Evolutionary conservation across 768 basidiomycete genomes (phyloP).

Genomic region (Inosperma sp.): DNA sequence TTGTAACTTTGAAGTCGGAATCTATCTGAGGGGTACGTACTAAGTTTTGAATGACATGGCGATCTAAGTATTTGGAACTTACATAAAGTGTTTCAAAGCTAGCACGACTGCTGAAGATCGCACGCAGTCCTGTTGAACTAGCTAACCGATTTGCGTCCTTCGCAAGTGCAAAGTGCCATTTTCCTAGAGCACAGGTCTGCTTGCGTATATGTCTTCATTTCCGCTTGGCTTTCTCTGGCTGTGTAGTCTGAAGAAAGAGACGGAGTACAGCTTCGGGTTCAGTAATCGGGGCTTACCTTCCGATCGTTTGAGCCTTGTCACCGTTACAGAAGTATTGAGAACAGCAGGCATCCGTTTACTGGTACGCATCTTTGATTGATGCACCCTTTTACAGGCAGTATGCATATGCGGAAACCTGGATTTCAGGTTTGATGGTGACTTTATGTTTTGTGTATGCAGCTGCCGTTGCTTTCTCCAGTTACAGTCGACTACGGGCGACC

Average conservation of each 20-base stretch:
- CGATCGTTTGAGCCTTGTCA: slow-evolving; percentile 57
- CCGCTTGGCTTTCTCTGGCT: slow-evolving; percentile 58
- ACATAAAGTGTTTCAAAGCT: too few species aligned
- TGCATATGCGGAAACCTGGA: slow-evolving; percentile 27
- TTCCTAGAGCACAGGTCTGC: slow-evolving; percentile 81
- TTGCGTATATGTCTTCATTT: slow-evolving; percentile 58
- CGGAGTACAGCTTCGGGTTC: background rate
- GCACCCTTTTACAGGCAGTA: too few species aligned
- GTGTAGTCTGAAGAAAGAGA: slow-evolving; percentile 41
- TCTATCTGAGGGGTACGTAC: too few species aligned
- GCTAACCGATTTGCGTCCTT: too few species aligned
- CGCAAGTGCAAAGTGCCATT: too few species aligned
- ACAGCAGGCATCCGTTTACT: slow-evolving; percentile 67
- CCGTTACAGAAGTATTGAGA: slow-evolving; percentile 65
- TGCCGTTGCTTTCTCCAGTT: slow-evolving; percentile 62
- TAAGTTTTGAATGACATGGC: too few species aligned
- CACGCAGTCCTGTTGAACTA: too few species aligned
- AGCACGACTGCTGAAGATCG: too few species aligned
- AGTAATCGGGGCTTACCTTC: slow-evolving; percentile 40
- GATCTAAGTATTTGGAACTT: too few species aligned
- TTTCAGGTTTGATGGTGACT: slow-evolving; percentile 62
- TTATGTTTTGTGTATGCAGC: slow-evolving; percentile 63
- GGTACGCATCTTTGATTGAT: slow-evolving; percentile 44
- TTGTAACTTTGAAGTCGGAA: too few species aligned
- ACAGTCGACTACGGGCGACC: slow-evolving; percentile 50